These are phyloP conservation scores for Starmera dryadoides DNA, from an alignment of 805 yeast species.

Conservation along the genomic window DNA sequence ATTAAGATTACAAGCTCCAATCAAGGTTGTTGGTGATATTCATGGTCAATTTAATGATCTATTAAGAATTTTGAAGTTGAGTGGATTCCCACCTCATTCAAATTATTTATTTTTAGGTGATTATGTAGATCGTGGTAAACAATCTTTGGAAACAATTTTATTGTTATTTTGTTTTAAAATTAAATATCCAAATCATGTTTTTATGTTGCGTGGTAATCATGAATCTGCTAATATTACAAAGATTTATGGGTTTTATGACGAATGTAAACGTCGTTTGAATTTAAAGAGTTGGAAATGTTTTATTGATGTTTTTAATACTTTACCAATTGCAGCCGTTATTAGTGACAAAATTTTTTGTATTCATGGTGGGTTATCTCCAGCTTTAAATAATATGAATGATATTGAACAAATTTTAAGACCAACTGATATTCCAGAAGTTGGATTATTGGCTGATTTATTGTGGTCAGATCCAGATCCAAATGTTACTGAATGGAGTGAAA, in stretches of 20 bases:
- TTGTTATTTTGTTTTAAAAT: slow-evolving; percentile 87
- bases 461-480: slow-evolving; percentile 78
- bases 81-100: slow-evolving; percentile 95
- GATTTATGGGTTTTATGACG: slow-evolving; percentile 96
- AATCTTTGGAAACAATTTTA: slow-evolving; percentile 85
- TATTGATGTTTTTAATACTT: slow-evolving; percentile 89
- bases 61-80: slow-evolving; percentile 83
- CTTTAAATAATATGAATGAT: slow-evolving; percentile 54
- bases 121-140: slow-evolving; percentile 97
- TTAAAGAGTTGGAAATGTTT: slow-evolving; percentile 91
- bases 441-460: slow-evolving; percentile 66
- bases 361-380: slow-evolving; percentile 81
- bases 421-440: slow-evolving; percentile 78
- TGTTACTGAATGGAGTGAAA: slow-evolving; percentile 63
- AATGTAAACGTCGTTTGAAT: slow-evolving; percentile 90
- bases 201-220: slow-evolving; percentile 89
- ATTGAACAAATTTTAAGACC: slow-evolving; percentile 70
- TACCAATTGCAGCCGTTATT: slow-evolving; percentile 93
- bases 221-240: slow-evolving; percentile 96
- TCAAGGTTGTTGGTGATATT: slow-evolving; percentile 84
- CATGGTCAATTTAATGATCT: slow-evolving; percentile 96
- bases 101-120: slow-evolving; percentile 93
- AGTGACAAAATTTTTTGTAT: slow-evolving; percentile 92
- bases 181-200: slow-evolving; percentile 94
- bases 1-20: slow-evolving; percentile 73